A percentile compares a stretch with the other conserved stretches of the same genome.
Evolutionary conservation across 2,329 filamentous ascomycete species (phyloP).

Genomic region (Nannizzia gypsea): DNA sequence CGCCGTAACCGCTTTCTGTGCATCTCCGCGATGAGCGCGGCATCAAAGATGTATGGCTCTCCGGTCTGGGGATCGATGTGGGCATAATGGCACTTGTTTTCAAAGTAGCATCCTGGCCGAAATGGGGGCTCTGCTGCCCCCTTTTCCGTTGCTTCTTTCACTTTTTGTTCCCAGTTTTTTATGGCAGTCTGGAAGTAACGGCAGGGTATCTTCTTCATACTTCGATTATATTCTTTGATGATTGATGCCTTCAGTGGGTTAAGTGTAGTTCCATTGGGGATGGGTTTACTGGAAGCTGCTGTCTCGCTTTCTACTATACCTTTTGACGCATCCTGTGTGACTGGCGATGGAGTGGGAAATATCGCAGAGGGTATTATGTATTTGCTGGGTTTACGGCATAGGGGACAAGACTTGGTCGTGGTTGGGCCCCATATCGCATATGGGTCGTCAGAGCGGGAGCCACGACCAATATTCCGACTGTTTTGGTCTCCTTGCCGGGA

Average conservation of each 20-base stretch:
- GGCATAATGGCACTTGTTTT: conserved; percentile 22
- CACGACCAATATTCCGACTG: conserved; percentile 11
- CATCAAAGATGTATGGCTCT: conserved; percentile 12
- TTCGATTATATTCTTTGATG: conserved; percentile 18
- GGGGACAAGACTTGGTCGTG: conserved; percentile 18
- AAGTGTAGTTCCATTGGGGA: not conserved
- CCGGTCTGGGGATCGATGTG: conserved; percentile 15
- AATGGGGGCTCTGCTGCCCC: conserved; percentile 7
- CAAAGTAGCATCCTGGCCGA: conserved; percentile 19
- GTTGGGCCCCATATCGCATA: not conserved
- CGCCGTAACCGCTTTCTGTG: not conserved
- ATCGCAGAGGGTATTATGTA: conserved; percentile 21
- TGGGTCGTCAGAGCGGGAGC: conserved; percentile 7
- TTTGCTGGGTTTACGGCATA: conserved; percentile 20
- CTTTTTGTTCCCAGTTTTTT: conserved; percentile 7
- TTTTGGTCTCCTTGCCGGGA: conserved; percentile 13
- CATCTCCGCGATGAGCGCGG: not conserved
- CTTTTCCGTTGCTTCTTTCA: not conserved
- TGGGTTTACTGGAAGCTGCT: not conserved
- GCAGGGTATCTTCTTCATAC: conserved; percentile 20
- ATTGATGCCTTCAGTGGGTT: conserved; percentile 18
- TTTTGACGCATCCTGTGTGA: not conserved
- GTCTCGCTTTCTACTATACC: not conserved
- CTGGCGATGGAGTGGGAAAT: conserved; percentile 16
- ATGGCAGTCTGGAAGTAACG: conserved; percentile 16